Base-by-base conservation (phyloP, 805 yeast species). In the Candida mattraensis region DNA sequence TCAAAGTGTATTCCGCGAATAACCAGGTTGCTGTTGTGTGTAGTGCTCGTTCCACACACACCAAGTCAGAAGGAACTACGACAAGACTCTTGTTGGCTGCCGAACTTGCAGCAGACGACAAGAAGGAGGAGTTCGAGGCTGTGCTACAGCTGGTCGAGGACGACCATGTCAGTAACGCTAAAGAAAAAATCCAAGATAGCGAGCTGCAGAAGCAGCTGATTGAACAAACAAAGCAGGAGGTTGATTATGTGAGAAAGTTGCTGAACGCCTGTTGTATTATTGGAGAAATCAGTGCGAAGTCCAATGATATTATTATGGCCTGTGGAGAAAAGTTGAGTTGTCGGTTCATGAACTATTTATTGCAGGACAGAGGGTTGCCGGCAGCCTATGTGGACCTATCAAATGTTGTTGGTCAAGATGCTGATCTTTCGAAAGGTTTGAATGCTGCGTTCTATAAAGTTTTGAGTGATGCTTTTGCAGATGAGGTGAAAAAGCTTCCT, bases 51-150 rank as follows among this genome's bases (percentile, higher is more conserved):
- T 87, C 96, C 10, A 80, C 96, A 1, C 74, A 84, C 44, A 83
- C 95, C 24, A 93, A 93, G 58, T 78, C 87, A 15, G 96, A 91
- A 60, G 99, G 99, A 33, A 93, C 99, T 28, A 93, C 99, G 5
- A 83, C 95, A 3, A 67, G 98, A 47, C 69, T 93, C 16, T 62
- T 93, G 25, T 63, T 72, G 27, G 86, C 97, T n/a, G 91, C 96
- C 12, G 96, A 89, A 40, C 54, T 75, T 26, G 87, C 91, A 1
- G 63, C 79, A 1, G 72, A 77, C 37, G 78, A 77, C 44, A 69
- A 70, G 10, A 81, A 80, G 44, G 61, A 51, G 5, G 61, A 51
- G 29, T 87, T 74, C 56, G 62, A 64, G 31, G 52, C 70, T 11
- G 64, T 85, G 12, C 72, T 93, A 34, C 70, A 77, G n/a, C 69